These are phyloP conservation scores for Phytophthora podocarpi DNA, from an alignment of 352 stramenopile genomes.

Conservation along the genomic window DNA sequence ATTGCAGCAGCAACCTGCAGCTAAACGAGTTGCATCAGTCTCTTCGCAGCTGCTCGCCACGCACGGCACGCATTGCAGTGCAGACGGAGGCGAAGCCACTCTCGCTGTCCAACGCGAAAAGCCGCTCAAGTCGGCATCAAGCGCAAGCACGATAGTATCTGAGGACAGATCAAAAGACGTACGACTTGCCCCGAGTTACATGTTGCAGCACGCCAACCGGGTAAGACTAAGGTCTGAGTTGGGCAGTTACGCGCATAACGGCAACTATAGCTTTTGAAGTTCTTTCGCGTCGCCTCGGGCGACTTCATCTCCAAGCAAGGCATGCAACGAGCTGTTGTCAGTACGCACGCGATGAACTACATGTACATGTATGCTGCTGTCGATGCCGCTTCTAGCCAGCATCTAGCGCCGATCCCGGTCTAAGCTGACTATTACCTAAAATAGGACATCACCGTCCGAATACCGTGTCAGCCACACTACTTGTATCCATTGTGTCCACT, in stretches of 20 bases:
- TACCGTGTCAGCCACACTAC: conserved; percentile 5
- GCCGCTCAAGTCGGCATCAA: background rate
- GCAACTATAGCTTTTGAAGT: conserved; percentile 8
- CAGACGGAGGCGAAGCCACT: conserved; percentile 1
- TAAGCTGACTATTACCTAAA: no score
- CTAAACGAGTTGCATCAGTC: no score
- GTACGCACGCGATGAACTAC: no score
- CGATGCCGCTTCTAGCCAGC: no score
- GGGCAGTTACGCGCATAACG: conserved; percentile 10
- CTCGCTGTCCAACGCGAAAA: conserved; percentile 12
- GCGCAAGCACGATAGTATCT: background rate
- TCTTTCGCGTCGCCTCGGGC: conserved; percentile 11
- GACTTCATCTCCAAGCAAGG: background rate
- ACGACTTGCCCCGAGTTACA: background rate
- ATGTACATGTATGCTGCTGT: no score
- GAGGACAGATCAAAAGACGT: background rate
- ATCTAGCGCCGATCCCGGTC: no score
- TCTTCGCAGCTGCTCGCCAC: no score
- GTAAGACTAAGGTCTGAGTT: background rate
- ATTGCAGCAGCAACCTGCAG: background rate
- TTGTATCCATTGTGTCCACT: background rate
- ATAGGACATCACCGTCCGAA: no score
- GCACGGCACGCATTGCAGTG: background rate
- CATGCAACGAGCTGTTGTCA: no score
- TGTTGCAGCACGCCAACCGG: no score